Conservation (phyloP, 78 protist genomes). For the Diacronema lutheri region DNA sequence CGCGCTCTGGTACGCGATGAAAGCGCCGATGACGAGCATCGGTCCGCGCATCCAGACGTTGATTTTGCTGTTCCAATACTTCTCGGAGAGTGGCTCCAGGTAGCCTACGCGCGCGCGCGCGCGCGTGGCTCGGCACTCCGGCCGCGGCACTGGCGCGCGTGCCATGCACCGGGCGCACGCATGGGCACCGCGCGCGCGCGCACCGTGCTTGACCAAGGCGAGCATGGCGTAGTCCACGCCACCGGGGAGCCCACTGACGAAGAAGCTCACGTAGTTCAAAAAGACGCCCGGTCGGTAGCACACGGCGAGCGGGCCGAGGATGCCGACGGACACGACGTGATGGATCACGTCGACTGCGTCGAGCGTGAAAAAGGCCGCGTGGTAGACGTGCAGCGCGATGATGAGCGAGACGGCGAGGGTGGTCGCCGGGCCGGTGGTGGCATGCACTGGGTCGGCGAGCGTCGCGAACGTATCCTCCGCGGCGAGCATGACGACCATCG, state of each 20-base stretch:
- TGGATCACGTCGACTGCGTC: not conserved
- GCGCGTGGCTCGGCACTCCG: too few species aligned
- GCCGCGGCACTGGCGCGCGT: too few species aligned
- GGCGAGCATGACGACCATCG: not conserved
- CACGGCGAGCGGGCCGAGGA: not conserved
- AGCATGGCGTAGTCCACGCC: slow-evolving; percentile 35
- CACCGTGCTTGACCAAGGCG: not conserved
- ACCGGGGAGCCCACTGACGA: slow-evolving; percentile 11
- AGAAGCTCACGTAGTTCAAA: not conserved
- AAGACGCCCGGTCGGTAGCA: not conserved
- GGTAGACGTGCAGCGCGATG: slow-evolving; percentile 30
- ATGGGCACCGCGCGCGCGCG: too few species aligned
- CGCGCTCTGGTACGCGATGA: too few species aligned
- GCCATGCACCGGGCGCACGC: too few species aligned
- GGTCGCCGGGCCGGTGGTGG: not conserved
- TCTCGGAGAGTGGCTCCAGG: too few species aligned
- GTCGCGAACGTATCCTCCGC: not conserved
- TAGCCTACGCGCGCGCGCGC: too few species aligned
- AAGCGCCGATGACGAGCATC: too few species aligned
- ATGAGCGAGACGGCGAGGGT: not conserved
- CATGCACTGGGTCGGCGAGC: not conserved
- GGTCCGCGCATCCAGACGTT: too few species aligned
- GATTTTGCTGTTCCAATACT: too few species aligned
- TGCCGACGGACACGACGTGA: slow-evolving; percentile 5
- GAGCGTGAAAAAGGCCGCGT: not conserved